Evolutionary conservation across 768 basidiomycete genomes (phyloP), one percentile per base, ranked within the genome.

Genomic region (Tricholoma saponaceum): DNA sequence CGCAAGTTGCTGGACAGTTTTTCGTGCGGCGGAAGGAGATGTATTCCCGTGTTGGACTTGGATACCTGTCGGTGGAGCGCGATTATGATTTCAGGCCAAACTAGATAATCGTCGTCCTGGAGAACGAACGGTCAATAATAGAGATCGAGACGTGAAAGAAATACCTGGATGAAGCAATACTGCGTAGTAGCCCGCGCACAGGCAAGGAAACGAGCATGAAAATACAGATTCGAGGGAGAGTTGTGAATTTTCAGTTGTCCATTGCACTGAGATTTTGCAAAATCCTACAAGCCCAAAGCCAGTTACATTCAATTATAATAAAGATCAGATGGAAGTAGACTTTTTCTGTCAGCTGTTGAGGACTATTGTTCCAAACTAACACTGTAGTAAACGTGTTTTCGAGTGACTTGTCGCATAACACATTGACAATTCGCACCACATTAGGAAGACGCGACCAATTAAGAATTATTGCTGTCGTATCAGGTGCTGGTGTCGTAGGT

Each of bases 381-480:
- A 87, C 74, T 52, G 76, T 71, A 13, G 76, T 70, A 23, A 87
- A 70, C 8, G 77, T 75, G 54, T 75, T 72, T 13, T 79, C 68
- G 30, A 85, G 67, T 60, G 70, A 72, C 8, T 75, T 62, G 3
- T 67, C 69, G 63, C 86, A 88, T 13, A 88, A 72, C 22, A 76
- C 64, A 22, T 79, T 77, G 16, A 75, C 74, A 52, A 89, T 84
- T 51, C 76, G 75, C 39, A 79, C 64, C 41, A 89, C 83, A 60
- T 89, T 90, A 0, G 77, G 70, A 22, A 86, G 76, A 16, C 85
- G 79, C 51, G 82, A 83, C 87, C 86, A 89, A 67, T 88, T 89
- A 43, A 88, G 72, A 37, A 89, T 64, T 39, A 88, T 71, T 6
- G 79, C 82, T 5, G 83, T 84, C 12, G 79, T 79, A 59, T 82